Evolutionary conservation across 1,284 basidiomycete genomes (phyloP).

Genomic region (Ustilago bromivora): DNA sequence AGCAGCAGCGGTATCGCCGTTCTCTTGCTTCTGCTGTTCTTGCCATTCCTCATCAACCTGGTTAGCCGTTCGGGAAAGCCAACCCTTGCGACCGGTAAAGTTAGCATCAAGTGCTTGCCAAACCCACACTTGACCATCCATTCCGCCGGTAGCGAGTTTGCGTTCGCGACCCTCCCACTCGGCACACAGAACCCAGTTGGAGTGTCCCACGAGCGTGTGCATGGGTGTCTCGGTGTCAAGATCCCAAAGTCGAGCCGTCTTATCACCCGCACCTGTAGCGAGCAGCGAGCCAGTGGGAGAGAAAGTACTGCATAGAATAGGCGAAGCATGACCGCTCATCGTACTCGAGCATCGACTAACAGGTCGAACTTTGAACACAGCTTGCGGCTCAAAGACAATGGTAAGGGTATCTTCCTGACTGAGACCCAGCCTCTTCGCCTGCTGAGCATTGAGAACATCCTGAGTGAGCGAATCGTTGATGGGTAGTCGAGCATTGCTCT

Average conservation of each 20-base stretch:
- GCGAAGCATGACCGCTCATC: conserved; percentile 83
- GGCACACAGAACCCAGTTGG: conserved; percentile 94
- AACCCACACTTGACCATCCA: conserved; percentile 66
- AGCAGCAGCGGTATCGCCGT: conserved; percentile 5
- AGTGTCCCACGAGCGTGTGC: conserved; percentile 86
- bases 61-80: conserved; percentile 55
- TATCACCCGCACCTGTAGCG: conserved; percentile 95
- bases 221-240: conserved; percentile 92
- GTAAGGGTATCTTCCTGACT: conserved; percentile 66
- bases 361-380: conserved; percentile 92
- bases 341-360: conserved; percentile 94
- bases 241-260: conserved; percentile 93
- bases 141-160: conserved; percentile 81
- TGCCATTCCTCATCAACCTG: conserved; percentile 59
- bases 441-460: conserved; percentile 57
- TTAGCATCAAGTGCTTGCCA: conserved; percentile 63
- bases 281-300: conserved; percentile 90
- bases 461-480: conserved; percentile 60
- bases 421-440: conserved; percentile 62
- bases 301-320: conserved; percentile 94
- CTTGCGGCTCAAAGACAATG: conserved; percentile 77
- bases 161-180: conserved; percentile 96
- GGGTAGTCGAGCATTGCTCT: conserved; percentile 55
- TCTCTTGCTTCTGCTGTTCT: conserved; percentile 24
- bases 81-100: conserved; percentile 55